Evolutionary conservation across 495 filamentous ascomycete genomes (phyloP).

Genomic region (Talaromyces nanjingensis): DNA sequence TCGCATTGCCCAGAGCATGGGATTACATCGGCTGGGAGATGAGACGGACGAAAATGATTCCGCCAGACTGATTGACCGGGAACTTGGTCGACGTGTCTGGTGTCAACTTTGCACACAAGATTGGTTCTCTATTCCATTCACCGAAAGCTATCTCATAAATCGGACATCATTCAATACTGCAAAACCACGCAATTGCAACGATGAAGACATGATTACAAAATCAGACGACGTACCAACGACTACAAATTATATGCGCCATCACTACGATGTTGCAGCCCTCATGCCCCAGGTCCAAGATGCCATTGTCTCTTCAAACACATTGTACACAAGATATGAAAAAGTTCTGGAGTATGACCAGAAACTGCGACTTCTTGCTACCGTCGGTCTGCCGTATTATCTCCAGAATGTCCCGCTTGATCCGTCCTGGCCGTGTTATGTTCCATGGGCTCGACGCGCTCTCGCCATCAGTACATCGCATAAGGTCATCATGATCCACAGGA

Average conservation of each 20-base stretch:
- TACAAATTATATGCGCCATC: slow-evolving; percentile 31
- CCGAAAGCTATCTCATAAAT: slow-evolving; percentile 39
- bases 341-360: slow-evolving; percentile 34
- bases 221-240: slow-evolving; percentile 28
- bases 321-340: slow-evolving; percentile 34
- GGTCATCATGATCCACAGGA: slow-evolving; percentile 46
- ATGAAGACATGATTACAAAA: slow-evolving; percentile 29
- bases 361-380: slow-evolving; percentile 31
- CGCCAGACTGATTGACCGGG: slow-evolving; percentile 19
- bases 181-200: slow-evolving; percentile 30
- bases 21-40: slow-evolving; percentile 24
- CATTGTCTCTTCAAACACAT: slow-evolving; percentile 24
- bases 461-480: slow-evolving; percentile 41
- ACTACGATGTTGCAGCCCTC: slow-evolving; percentile 31
- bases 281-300: slow-evolving; percentile 37
- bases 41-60: slow-evolving; percentile 13
- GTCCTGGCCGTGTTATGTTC: slow-evolving; percentile 30
- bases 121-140: slow-evolving; percentile 42
- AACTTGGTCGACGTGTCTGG: slow-evolving; percentile 39
- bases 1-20: slow-evolving; percentile 31
- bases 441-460: slow-evolving; percentile 36
- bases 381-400: slow-evolving; percentile 25
- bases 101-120: slow-evolving; percentile 40
- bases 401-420: slow-evolving; percentile 27
- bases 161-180: slow-evolving; percentile 32